These are phyloP conservation scores for Condylostoma magnum DNA, from an alignment of 169 alveolate species.

Conservation along the genomic window DNA sequence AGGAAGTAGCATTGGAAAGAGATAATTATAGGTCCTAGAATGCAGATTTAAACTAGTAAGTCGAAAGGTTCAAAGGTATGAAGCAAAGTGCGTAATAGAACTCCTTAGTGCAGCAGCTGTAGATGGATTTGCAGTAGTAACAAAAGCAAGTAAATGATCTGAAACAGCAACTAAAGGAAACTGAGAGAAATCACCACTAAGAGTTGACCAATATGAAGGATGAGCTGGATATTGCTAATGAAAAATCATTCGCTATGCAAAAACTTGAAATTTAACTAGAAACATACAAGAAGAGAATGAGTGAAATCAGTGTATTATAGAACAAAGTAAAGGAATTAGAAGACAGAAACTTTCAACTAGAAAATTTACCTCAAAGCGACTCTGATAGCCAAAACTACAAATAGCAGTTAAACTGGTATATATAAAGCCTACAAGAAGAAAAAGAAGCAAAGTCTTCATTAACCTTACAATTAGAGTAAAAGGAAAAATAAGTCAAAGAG, in stretches of 20 bases:
- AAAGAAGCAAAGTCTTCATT: constrained; percentile 9
- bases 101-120: not conserved
- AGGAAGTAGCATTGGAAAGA: not conserved
- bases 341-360: not conserved
- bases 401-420: constrained; percentile 8
- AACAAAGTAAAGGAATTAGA: constrained; percentile 20
- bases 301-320: not conserved
- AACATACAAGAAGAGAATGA: constrained; percentile 19
- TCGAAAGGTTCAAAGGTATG: not conserved
- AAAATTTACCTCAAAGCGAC: not conserved
- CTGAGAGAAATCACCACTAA: not conserved
- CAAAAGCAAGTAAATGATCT: constrained; percentile 10
- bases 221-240: constrained; percentile 25
- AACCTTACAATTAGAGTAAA: not conserved
- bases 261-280: constrained; percentile 16
- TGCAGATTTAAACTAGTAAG: not conserved
- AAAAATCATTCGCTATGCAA: not conserved
- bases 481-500: constrained; percentile 6
- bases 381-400: not conserved
- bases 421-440: constrained; percentile 19
- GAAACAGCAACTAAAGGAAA: constrained; percentile 6
- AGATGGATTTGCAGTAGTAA: not conserved
- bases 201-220: constrained; percentile 2
- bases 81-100: not conserved
- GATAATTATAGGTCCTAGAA: not conserved